Evolutionary conservation across 352 stramenopile species (phyloP).

Genomic region (Phytophthora pseudosyringae): DNA sequence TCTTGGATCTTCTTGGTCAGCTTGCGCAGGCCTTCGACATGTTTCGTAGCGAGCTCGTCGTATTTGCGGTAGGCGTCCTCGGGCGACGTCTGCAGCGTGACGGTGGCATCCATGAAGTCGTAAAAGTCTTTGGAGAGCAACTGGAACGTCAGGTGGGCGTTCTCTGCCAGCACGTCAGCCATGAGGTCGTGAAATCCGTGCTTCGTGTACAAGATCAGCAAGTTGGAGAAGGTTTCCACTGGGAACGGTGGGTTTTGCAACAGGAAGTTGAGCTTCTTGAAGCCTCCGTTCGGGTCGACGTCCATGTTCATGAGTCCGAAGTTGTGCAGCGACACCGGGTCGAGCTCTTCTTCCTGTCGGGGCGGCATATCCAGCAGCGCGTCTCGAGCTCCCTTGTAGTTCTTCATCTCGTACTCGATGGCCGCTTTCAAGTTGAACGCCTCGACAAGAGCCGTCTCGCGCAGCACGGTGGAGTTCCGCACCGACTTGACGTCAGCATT

Average conservation of each 20-base stretch:
- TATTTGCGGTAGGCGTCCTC: conserved; percentile 95
- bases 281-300: conserved; percentile 91
- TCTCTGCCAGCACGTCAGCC: conserved; percentile 95
- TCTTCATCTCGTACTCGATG: conserved; percentile 96
- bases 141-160: conserved; percentile 94
- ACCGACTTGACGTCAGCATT: conserved; percentile 91
- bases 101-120: conserved; percentile 95
- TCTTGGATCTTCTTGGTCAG: conserved; percentile 96
- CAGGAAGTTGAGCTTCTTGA: conserved; percentile 97
- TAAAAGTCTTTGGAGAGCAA: conserved; percentile 94
- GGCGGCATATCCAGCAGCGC: conserved; percentile 94
- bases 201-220: conserved; percentile 95
- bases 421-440: conserved; percentile 96
- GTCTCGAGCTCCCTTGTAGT: conserved; percentile 84
- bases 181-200: conserved; percentile 96
- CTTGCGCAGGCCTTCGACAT: conserved; percentile 93
- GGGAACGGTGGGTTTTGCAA: conserved; percentile 94
- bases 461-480: conserved; percentile 92
- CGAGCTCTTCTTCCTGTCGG: conserved; percentile 92
- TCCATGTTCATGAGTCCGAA: conserved; percentile 95
- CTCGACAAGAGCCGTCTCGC: conserved; percentile 94
- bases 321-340: conserved; percentile 91
- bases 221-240: conserved; percentile 95
- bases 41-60: conserved; percentile 93
- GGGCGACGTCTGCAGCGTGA: conserved; percentile 93